Percentiles rank a stretch among this genome's conserved stretches.
Evolutionary conservation across 768 basidiomycete genomes (phyloP).

Genomic region (Hygrophorus pudorinus): DNA sequence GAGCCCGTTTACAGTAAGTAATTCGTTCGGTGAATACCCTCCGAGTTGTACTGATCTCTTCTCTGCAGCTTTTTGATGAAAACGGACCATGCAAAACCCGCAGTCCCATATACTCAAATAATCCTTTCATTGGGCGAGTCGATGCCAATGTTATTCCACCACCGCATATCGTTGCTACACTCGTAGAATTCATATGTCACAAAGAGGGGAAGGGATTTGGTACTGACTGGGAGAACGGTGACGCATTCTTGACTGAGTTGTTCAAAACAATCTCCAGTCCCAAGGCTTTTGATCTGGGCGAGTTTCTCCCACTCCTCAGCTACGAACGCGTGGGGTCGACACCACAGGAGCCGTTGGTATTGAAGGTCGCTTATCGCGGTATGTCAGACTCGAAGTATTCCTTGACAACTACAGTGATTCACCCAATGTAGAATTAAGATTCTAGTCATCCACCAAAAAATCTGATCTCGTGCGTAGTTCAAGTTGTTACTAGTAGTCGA

Average conservation of each 20-base stretch:
- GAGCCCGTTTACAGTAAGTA: too few species aligned
- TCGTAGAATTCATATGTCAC: neutral
- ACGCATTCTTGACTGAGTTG: neutral
- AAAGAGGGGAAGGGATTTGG: neutral
- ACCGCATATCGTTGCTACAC: neutral
- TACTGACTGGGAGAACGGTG: neutral
- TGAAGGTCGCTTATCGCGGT: conserved; percentile 2
- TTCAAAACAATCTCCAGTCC: neutral
- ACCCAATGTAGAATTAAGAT: too few species aligned
- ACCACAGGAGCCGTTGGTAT: neutral
- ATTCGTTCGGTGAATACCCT: too few species aligned
- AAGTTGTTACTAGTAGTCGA: too few species aligned
- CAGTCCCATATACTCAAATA: neutral
- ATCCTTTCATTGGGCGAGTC: neutral
- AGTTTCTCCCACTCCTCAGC: neutral
- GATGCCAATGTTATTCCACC: neutral
- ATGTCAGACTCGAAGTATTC: too few species aligned
- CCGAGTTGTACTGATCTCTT: too few species aligned
- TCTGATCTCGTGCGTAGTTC: too few species aligned
- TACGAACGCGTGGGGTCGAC: neutral
- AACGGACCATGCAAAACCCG: too few species aligned
- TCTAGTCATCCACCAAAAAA: too few species aligned
- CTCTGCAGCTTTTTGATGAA: too few species aligned
- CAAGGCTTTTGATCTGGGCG: neutral
- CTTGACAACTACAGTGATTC: too few species aligned